A percentile compares a stretch with the other conserved stretches of the same genome.
These are phyloP conservation scores for Ephemerocybe angulata DNA, from an alignment of 768 basidiomycete genomes.

Conservation along the genomic window DNA sequence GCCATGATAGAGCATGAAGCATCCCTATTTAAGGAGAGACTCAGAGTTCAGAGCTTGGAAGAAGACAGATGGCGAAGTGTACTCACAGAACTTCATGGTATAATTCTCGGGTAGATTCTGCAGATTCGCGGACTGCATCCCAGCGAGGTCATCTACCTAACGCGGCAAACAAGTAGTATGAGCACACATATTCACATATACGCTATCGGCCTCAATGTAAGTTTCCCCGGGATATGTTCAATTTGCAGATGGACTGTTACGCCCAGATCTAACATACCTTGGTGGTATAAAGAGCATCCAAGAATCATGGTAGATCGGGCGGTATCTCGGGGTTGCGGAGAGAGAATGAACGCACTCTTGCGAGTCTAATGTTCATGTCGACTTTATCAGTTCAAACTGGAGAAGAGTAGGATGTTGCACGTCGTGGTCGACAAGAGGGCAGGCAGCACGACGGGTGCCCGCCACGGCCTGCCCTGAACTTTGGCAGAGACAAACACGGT, in stretches of 20 bases:
- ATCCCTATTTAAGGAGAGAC: conserved; percentile 60
- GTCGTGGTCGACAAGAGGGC: no score
- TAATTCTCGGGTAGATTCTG: conserved; percentile 94
- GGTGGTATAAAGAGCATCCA: conserved; percentile 12
- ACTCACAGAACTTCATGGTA: conserved; percentile 72
- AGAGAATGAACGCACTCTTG: conserved; percentile 34
- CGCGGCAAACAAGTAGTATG: conserved; percentile 9
- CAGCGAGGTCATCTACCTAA: conserved; percentile 82
- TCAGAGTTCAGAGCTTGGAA: not conserved
- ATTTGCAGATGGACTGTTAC: not conserved
- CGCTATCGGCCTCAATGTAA: not conserved
- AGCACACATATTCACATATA: no score
- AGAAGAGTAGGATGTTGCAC: no score
- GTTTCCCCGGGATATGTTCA: conserved; percentile 5
- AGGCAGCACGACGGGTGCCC: no score
- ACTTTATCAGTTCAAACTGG: no score
- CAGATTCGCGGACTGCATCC: conserved; percentile 93
- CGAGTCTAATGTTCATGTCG: conserved; percentile 55
- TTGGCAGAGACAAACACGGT: no score
- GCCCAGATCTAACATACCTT: conserved; percentile 12
- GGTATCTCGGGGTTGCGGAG: no score
- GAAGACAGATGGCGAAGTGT: not conserved
- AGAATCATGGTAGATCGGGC: conserved; percentile 1
- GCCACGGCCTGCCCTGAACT: no score
- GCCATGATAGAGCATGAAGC: conserved; percentile 90